Base-by-base conservation (phyloP, 2,329 filamentous ascomycete species). In the Celoporthe dispersa region DNA sequence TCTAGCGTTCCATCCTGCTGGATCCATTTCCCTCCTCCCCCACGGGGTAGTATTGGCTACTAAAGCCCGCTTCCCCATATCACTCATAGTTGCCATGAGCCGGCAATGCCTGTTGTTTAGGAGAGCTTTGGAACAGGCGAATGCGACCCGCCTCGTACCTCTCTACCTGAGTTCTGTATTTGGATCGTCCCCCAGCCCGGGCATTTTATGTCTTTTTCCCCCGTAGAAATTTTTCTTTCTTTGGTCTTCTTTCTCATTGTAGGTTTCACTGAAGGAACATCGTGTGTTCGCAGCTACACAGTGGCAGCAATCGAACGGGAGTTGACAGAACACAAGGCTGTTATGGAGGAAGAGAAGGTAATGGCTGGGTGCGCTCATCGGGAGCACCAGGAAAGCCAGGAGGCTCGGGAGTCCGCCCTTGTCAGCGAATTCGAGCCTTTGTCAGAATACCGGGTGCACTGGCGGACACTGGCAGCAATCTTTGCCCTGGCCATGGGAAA, bases 381-480 rank as follows among this genome's bases (percentile, higher is more conserved):
- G 31, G 55, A 28, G 28, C 37, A 3, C 22, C 31, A 14, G 35
- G 59, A 39, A 4, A 8, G 3, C 16, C n/a, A 19, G 28, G 28
- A 60, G 33, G 35, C 39, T 44, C 61, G 60, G n/a, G 44, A 3
- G 19, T 48, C 44, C 22, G 31, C 1, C 9, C 11, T 35, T 28
- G 51, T 35, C 9, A 53, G 55, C 64, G 64, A 66, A 48, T 66
- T 41, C 31, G 64, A 66, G 64, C 53, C 53, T 28, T 57, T 53
- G 14, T 41, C 51, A 12, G 64, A 66, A 16, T 70, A 70, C 16
- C 59, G 31, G 2, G 39, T 70, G 1, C 60, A 67, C 16, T 70
- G 68, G 65, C 53, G 65, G 64, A 70, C 68, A 28, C 28, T 70
- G 11, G 66, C 66, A 37, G 68, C 68, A 6, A 68, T 70, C 64